Evolutionary conservation across 2,329 filamentous ascomycete species (phyloP).

Genomic region (Fusarium floridanum): DNA sequence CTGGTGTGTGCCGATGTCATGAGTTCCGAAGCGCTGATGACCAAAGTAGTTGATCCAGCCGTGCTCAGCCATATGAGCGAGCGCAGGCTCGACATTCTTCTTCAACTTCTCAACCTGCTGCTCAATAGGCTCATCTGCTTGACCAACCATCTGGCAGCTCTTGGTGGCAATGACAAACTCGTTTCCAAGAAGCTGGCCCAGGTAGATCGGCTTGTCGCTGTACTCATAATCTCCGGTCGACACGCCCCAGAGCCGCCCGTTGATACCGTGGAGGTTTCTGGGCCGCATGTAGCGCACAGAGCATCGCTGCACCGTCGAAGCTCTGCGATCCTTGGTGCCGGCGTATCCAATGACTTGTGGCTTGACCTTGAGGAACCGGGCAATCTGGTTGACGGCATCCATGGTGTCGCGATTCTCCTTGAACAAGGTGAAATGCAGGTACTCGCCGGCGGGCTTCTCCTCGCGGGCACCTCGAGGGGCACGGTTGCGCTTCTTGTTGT

Average conservation of each 20-base stretch:
- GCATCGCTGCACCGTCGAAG: slow-evolving; percentile 86
- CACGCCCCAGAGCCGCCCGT: slow-evolving; percentile 72
- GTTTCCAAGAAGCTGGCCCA: slow-evolving; percentile 89
- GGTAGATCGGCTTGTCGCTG: slow-evolving; percentile 75
- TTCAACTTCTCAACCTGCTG: slow-evolving; percentile 50
- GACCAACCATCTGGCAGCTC: slow-evolving; percentile 76
- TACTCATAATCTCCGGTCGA: slow-evolving; percentile 87
- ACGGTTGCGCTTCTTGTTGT: slow-evolving; percentile 47
- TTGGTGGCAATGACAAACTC: slow-evolving; percentile 94
- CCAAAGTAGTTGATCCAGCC: slow-evolving; percentile 99
- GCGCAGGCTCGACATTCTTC: slow-evolving; percentile 64
- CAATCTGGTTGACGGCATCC: slow-evolving; percentile 85
- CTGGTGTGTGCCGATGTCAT: slow-evolving; percentile 85
- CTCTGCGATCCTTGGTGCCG: slow-evolving; percentile 91
- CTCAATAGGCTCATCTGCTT: slow-evolving; percentile 44
- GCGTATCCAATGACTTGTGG: slow-evolving; percentile 80
- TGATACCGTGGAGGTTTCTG: slow-evolving; percentile 74
- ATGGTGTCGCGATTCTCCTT: slow-evolving; percentile 98
- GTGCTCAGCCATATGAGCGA: slow-evolving; percentile 75
- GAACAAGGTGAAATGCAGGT: slow-evolving; percentile 91
- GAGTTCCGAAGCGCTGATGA: slow-evolving; percentile 95
- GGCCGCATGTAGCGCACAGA: slow-evolving; percentile 69
- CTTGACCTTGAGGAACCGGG: slow-evolving; percentile 79
- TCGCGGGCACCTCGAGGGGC: slow-evolving; percentile 43
- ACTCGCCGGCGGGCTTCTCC: slow-evolving; percentile 71